Percentiles rank a stretch among this genome's conserved stretches.
These are phyloP conservation scores for Nakaseomyces delphensis DNA, from an alignment of 1,139 yeast species.

Conservation along the genomic window DNA sequence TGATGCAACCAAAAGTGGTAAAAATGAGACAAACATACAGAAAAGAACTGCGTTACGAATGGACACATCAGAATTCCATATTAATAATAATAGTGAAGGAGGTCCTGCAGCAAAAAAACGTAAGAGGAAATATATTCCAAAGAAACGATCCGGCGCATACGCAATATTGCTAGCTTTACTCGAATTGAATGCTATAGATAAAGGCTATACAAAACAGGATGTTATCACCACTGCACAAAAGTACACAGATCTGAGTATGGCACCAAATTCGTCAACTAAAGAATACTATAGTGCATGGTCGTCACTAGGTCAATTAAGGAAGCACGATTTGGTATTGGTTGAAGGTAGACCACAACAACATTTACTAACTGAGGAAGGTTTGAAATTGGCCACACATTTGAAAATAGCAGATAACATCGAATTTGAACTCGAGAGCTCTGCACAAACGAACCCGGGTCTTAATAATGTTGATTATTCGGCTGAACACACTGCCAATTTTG, in stretches of 20 bases:
- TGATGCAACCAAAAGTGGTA: not conserved
- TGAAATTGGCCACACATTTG: slow-evolving; percentile 50
- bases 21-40: not conserved
- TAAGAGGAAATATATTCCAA: slow-evolving; percentile 57
- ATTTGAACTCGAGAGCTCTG: slow-evolving; percentile 24
- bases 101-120: slow-evolving; percentile 17
- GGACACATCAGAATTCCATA: slow-evolving; percentile 4
- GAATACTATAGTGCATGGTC: slow-evolving; percentile 77
- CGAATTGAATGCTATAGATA: slow-evolving; percentile 40
- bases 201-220: slow-evolving; percentile 55
- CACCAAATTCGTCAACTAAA: slow-evolving; percentile 49
- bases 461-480: not conserved
- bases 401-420: slow-evolving; percentile 37
- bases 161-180: slow-evolving; percentile 66
- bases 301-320: slow-evolving; percentile 53
- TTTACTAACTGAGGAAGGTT: slow-evolving; percentile 66
- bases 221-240: slow-evolving; percentile 49
- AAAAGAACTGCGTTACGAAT: slow-evolving; percentile 14
- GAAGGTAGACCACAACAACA: slow-evolving; percentile 56
- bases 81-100: slow-evolving; percentile 7
- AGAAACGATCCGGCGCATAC: slow-evolving; percentile 75
- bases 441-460: not conserved
- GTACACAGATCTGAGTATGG: slow-evolving; percentile 59
- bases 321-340: slow-evolving; percentile 48
- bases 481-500: slow-evolving; percentile 4